Evolutionary conservation across 129 eudicot genomes (phyloP).

Genomic region (Helianthus annuus): DNA sequence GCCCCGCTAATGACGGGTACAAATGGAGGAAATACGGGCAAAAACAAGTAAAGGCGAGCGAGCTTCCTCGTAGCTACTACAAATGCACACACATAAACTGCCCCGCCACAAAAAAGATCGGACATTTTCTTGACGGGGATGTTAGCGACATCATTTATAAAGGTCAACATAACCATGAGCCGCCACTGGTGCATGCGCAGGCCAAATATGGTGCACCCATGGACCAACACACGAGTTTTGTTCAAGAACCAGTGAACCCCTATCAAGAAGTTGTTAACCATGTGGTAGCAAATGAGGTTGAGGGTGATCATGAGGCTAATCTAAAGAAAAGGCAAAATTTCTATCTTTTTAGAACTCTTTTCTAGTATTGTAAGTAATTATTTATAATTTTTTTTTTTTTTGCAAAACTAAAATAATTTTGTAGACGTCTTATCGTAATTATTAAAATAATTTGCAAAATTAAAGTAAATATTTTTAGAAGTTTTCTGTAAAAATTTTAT

Average conservation of each 20-base stretch:
- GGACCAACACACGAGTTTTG: slow-evolving; percentile 15
- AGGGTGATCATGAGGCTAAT: slow-evolving; percentile 26
- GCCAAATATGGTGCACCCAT: slow-evolving; percentile 38
- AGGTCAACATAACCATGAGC: slow-evolving; percentile 87
- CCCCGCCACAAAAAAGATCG: slow-evolving; percentile 81
- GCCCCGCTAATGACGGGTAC: slow-evolving; percentile 76
- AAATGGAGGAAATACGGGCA: slow-evolving; percentile 97
- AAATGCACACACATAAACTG: slow-evolving; percentile 65
- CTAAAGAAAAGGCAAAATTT: slow-evolving; percentile 64
- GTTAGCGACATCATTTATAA: slow-evolving; percentile 78
- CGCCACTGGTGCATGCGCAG: slow-evolving; percentile 45
- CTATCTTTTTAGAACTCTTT: background rate
- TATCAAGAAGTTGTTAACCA: background rate
- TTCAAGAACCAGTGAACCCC: background rate
- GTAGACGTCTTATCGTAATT: too few relatives aligned
- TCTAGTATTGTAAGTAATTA: background rate
- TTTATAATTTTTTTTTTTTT: too few relatives aligned
- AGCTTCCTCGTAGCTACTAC: slow-evolving; percentile 82
- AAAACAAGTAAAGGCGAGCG: slow-evolving; percentile 84
- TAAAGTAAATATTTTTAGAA: too few relatives aligned
- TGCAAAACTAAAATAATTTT: too few relatives aligned
- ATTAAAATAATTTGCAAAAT: too few relatives aligned
- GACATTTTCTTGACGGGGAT: slow-evolving; percentile 64
- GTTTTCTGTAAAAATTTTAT: too few relatives aligned
- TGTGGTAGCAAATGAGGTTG: slow-evolving; percentile 25